These are phyloP conservation scores for Insectozyma bohioensis DNA, from an alignment of 1,139 yeast genomes.

Conservation along the genomic window DNA sequence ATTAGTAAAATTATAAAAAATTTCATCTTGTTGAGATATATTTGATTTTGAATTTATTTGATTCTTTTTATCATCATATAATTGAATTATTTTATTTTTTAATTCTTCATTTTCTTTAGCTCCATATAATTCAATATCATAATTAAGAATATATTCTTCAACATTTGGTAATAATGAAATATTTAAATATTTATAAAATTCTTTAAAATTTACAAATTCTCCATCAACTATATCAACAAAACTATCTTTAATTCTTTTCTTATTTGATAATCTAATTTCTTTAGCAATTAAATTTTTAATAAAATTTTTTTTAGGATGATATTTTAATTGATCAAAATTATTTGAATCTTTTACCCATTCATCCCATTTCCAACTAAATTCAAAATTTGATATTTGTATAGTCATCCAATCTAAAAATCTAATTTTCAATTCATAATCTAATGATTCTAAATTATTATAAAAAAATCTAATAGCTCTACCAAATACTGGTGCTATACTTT, in stretches of 20 bases:
- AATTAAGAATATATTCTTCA: slow-evolving; percentile 29
- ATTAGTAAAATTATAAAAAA: slow-evolving; percentile 37
- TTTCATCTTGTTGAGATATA: slow-evolving; percentile 42
- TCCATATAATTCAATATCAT: slow-evolving; percentile 42
- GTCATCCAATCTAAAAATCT: slow-evolving; percentile 91
- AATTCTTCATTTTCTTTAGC: slow-evolving; percentile 21
- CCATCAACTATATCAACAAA: slow-evolving; percentile 50
- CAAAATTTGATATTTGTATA: slow-evolving; percentile 89
- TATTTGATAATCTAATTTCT: slow-evolving; percentile 74
- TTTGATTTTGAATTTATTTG: slow-evolving; percentile 24
- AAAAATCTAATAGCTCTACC: slow-evolving; percentile 91
- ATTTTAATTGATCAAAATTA: slow-evolving; percentile 29
- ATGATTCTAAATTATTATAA: slow-evolving; percentile 62
- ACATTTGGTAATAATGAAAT: slow-evolving; percentile 31
- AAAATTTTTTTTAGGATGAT: slow-evolving; percentile 75
- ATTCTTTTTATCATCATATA: slow-evolving; percentile 33
- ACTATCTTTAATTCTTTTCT: slow-evolving; percentile 70
- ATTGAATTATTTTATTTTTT: slow-evolving; percentile 27
- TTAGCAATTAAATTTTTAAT: slow-evolving; percentile 79
- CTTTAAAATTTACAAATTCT: slow-evolving; percentile 38
- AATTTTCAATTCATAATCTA: slow-evolving; percentile 75
- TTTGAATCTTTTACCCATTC: slow-evolving; percentile 78
- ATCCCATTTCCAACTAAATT: slow-evolving; percentile 97
- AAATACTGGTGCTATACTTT: slow-evolving; percentile 90
- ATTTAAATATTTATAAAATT: slow-evolving; percentile 65